These are phyloP conservation scores for Colletotrichum sp. DNA, from an alignment of 2,329 filamentous ascomycete genomes.

Conservation along the genomic window DNA sequence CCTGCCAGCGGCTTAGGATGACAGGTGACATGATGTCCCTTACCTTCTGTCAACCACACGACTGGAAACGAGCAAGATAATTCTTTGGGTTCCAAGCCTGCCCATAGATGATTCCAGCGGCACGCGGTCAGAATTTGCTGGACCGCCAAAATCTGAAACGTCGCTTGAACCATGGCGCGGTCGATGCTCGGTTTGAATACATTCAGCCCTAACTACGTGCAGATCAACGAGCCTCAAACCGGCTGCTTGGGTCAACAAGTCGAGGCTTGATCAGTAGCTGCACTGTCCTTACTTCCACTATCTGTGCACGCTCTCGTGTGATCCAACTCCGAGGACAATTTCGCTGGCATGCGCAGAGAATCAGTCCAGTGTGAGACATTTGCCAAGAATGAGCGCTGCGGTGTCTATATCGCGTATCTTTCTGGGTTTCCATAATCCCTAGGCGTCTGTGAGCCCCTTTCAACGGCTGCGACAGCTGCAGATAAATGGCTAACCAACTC, in stretches of 20 bases:
- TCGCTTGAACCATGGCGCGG: background rate
- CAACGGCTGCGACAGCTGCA: background rate
- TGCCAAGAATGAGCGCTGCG: background rate
- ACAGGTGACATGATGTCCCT: constrained; percentile 12
- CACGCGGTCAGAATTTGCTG: background rate
- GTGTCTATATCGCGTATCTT: background rate
- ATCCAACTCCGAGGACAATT: background rate
- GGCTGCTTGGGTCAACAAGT: background rate
- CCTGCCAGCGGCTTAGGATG: constrained; percentile 7
- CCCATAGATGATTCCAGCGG: background rate
- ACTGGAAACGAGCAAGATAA: background rate
- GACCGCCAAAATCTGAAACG: background rate
- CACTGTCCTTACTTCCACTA: background rate
- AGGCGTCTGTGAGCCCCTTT: background rate
- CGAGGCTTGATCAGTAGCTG: background rate
- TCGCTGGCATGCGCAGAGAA: background rate
- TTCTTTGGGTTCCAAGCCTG: background rate
- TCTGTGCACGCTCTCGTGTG: background rate
- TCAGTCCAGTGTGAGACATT: background rate
- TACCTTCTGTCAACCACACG: background rate
- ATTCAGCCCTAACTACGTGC: background rate
- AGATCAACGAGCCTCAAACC: background rate
- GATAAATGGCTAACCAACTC: background rate
- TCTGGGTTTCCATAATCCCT: background rate
- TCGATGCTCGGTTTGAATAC: background rate